Base-by-base conservation (phyloP, 371 early-diverging fungal genomes). In the Mortierella sp. region DNA sequence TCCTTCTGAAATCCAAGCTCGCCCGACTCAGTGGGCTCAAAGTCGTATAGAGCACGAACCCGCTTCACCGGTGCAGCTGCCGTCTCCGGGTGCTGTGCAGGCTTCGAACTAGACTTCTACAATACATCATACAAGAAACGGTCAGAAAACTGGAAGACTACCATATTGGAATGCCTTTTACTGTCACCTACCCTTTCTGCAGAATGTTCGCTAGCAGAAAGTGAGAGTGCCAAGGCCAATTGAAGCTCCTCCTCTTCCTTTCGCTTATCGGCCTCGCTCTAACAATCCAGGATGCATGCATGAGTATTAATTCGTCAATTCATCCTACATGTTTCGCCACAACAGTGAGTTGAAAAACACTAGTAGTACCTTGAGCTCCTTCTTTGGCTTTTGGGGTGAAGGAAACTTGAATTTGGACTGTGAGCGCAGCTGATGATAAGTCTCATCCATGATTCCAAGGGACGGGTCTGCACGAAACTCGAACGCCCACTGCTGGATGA, bases 181-280 rank as follows among this genome's bases (percentile, higher is more conserved):
- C 70, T 71, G 6, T 68, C 76, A 31, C 66, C 65, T 66, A 79
- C 75, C n/a, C 69, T 72, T 27, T 63, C 75, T n/a, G 57, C 66
- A 24, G 61, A 66, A 50, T 84, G 83, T 70, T 89, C 85, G 47
- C 83, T 85, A 57, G 88, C 90, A 14, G 94, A 94, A 54, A 95
- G 82, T 6, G 96, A 97, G 48, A 97, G 79, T 4, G 96, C 97
- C 67, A 97, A 78, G 9, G 97, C 97, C 56, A 96, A 79, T 79
- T 97, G 93, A 52, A 95, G 79, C 39, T 97, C 94, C 44, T 96
- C 95, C 56, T 95, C 93, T 72, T 98, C 97, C 64, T 93, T 92
- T 68, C 91, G 89, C 64, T 87, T 90, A 48, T 90, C 90, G 26
- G 89, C 63, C 42, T 90, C 91, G 34, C 84, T 83, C 84, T 87